Conservation (phyloP, 257 asterid species). For the Solanum chmielewskii region DNA sequence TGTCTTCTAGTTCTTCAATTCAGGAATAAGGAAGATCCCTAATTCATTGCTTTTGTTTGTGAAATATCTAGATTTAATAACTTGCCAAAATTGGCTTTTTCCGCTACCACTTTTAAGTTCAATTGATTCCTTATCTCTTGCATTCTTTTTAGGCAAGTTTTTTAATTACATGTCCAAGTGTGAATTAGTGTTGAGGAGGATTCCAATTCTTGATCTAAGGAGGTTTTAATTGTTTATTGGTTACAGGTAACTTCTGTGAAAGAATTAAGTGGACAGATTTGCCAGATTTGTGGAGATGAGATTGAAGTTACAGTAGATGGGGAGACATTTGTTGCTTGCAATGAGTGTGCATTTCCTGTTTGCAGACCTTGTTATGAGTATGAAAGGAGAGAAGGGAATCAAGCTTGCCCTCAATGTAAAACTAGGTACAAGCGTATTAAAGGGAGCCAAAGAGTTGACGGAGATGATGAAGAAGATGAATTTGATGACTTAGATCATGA, state of each 20-base stretch:
- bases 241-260: conserved; percentile 84
- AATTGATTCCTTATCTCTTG: conserved; percentile 19
- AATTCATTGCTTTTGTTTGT: not conserved
- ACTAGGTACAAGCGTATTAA: conserved; percentile 87
- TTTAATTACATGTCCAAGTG: not conserved
- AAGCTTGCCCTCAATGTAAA: conserved; percentile 97
- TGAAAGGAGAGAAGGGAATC: conserved; percentile 91
- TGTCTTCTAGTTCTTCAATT: not conserved
- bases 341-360: conserved; percentile 89
- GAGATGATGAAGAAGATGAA: conserved; percentile 95
- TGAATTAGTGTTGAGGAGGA: not conserved
- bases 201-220: not conserved
- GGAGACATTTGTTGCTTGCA: conserved; percentile 90
- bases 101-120: conserved; percentile 5
- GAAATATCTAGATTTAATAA: conserved; percentile 3
- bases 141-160: not conserved
- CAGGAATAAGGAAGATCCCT: not conserved
- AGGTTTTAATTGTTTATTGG: conserved; percentile 4
- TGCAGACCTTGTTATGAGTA: conserved; percentile 86
- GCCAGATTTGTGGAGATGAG: conserved; percentile 99
- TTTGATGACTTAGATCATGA: conserved; percentile 91
- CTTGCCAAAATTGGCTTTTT: conserved; percentile 21
- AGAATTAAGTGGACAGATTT: conserved; percentile 89
- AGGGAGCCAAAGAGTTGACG: conserved; percentile 93
- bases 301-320: conserved; percentile 67